These are phyloP conservation scores for Penicillium sp. DNA, from an alignment of 2,329 filamentous ascomycete genomes.

Conservation along the genomic window DNA sequence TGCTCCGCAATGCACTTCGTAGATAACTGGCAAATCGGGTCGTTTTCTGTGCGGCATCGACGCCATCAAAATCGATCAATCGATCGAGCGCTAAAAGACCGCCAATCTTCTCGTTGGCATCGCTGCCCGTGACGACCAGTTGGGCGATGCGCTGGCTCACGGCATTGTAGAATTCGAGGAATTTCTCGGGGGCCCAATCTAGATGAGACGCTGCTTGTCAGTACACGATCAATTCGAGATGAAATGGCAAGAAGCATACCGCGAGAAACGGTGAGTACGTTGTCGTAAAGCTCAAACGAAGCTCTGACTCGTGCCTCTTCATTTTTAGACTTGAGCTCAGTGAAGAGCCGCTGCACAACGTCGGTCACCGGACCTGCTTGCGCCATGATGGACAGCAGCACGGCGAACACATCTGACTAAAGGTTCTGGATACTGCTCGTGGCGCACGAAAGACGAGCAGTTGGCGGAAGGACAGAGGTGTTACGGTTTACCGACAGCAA, in stretches of 20 bases:
- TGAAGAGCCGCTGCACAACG: constrained; percentile 53
- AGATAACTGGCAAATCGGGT: constrained; percentile 91
- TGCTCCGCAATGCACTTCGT: constrained; percentile 80
- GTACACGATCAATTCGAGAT: constrained; percentile 3
- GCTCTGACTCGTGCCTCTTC: constrained; percentile 47
- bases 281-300: constrained; percentile 46
- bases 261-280: constrained; percentile 44
- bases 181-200: constrained; percentile 80
- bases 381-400: constrained; percentile 41
- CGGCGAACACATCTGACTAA: constrained; percentile 14
- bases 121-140: constrained; percentile 79
- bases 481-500: constrained; percentile 1
- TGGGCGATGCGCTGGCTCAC: constrained; percentile 63
- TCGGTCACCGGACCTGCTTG: constrained; percentile 45
- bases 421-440: neutral
- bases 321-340: constrained; percentile 56
- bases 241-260: constrained; percentile 27
- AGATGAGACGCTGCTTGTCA: constrained; percentile 3
- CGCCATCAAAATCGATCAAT: constrained; percentile 92
- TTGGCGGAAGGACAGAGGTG: too few species aligned
- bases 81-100: constrained; percentile 89
- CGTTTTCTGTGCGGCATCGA: constrained; percentile 89
- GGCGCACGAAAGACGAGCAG: neutral
- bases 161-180: constrained; percentile 65
- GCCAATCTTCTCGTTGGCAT: constrained; percentile 82